These are phyloP conservation scores for Thuja plicata DNA, from an alignment of 83 land plant species.

Conservation along the genomic window DNA sequence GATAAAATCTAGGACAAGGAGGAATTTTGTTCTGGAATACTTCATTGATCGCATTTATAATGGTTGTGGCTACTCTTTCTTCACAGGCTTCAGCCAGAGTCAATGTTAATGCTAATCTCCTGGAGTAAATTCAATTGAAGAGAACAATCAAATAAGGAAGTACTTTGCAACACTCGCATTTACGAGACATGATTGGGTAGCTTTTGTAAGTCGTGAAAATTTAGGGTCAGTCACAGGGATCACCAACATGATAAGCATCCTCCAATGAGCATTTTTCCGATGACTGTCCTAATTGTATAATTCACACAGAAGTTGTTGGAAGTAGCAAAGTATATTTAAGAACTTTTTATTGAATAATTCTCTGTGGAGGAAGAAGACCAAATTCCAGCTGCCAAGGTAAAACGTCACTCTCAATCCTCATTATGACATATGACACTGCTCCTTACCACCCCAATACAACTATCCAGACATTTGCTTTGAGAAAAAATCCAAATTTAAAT, in stretches of 20 bases:
- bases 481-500: too few relatives aligned
- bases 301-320: neutral
- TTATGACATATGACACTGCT: too few relatives aligned
- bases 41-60: neutral
- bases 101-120: neutral
- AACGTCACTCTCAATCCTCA: too few relatives aligned
- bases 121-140: neutral
- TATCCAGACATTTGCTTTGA: too few relatives aligned
- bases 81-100: neutral
- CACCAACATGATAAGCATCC: neutral
- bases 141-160: neutral
- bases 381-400: too few relatives aligned
- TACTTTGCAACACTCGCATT: neutral
- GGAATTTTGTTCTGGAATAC: neutral
- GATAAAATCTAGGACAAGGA: neutral
- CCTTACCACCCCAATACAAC: too few relatives aligned
- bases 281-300: neutral
- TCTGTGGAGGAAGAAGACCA: too few relatives aligned
- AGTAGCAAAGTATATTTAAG: neutral
- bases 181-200: neutral
- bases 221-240: neutral
- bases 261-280: neutral
- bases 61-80: neutral
- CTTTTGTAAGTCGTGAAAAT: neutral
- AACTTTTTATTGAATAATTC: neutral